Evolutionary conservation across 306 rosid genomes (phyloP), one percentile per base, ranked within the genome.

Genomic region (Mucuna pruriens): DNA sequence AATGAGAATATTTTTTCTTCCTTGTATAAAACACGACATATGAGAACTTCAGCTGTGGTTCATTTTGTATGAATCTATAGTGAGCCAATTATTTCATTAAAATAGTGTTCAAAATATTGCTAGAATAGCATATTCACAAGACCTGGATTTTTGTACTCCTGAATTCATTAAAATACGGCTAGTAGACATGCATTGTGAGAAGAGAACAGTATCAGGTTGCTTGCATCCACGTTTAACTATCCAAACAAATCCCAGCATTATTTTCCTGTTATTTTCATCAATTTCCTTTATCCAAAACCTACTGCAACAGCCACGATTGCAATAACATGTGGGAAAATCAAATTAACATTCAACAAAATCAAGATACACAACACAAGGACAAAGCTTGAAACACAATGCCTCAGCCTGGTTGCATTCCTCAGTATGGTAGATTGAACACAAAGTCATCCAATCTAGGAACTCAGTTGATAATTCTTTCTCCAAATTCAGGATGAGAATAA

Each of bases 21-120:
- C 29, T 81, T 65, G 80, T 66, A 63, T 40, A 23, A 39, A 38
- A 74, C 4, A 36, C 22, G 5, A 80, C 42, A 39, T 49, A 48
- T 40, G 31, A 71, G 54, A 71, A 74, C 44, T 62, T 62, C 22
- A 61, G 36, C 19, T 16, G 49, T 1, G 66, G 74, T 48, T 62
- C 64, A 29, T 23, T 36, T 11, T 10, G n/a, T 49, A 38, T 15
- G 15, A 74, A 81, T 39, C 16, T 40, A 81, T 63, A 2, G 17
- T 5, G 38, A 20, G 73, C 58, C 62, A 49, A 3, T 12, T 9
- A 48, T 15, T 9, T 34, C 0, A 58, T 25, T 10, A 1, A 58
- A 25, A 61, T 12, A 39, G 45, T 29, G 62, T 77, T 63, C 23
- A 76, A 60, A 31, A 60, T 9, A 75, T 60, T 12, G 39, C 20